Evolutionary conservation across 768 basidiomycete genomes (phyloP).

Genomic region (Sutorius australiensis): DNA sequence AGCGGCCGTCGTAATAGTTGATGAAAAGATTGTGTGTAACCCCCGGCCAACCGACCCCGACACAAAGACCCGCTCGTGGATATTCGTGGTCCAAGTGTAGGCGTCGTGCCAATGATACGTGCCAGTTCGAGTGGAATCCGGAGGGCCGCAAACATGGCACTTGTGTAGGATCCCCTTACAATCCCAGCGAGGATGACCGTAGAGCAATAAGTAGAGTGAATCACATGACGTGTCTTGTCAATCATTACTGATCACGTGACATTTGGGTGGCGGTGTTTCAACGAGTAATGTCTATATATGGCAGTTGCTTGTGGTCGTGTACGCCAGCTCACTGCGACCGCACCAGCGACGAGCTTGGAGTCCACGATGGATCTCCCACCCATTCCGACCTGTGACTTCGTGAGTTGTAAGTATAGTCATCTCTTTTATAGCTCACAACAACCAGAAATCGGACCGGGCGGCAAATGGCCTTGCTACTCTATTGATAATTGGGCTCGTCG

Average conservation of each 20-base stretch:
- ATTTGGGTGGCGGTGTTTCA: too few relatives aligned
- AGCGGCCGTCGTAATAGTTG: constrained; percentile 1
- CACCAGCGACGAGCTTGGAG: not conserved
- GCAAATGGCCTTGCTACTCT: constrained; percentile 56
- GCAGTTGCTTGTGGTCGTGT: not conserved
- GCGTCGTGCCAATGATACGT: constrained; percentile 7
- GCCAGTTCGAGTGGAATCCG: constrained; percentile 13
- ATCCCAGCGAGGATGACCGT: not conserved
- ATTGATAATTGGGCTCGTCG: constrained; percentile 67
- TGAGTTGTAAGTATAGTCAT: constrained; percentile 1
- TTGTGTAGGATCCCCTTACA: not conserved
- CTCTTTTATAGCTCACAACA: not conserved
- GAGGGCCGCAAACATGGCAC: constrained; percentile 1
- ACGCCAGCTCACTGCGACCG: not conserved
- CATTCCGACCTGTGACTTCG: constrained; percentile 15
- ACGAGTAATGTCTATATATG: not conserved
- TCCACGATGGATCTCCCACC: not conserved
- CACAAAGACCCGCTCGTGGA: not conserved
- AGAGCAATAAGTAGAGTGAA: not conserved
- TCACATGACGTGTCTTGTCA: not conserved
- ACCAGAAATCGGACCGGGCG: constrained; percentile 70
- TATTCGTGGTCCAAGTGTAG: constrained; percentile 6
- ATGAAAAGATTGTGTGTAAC: constrained; percentile 4
- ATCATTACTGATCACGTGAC: constrained; percentile 1
- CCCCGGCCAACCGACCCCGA: constrained; percentile 1